These are phyloP conservation scores for Raphanus raphanistrum DNA, from an alignment of 345 rosid genomes.

Conservation along the genomic window DNA sequence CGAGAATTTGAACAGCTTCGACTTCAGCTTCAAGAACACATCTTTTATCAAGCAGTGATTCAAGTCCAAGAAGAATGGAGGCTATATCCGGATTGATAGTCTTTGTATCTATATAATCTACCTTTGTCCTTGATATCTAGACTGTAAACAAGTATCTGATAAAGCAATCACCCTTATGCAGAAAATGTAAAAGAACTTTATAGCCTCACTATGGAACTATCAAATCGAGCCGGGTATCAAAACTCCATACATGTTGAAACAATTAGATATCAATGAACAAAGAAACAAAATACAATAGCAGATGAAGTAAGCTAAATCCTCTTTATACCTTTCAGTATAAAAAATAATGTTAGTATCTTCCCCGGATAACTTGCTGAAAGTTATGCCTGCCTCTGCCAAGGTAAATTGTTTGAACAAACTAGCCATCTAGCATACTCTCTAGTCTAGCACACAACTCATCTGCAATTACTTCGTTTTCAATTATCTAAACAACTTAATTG, in stretches of 20 bases:
- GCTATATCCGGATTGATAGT: slow-evolving; percentile 49
- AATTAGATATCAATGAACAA: too few relatives aligned
- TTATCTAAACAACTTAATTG: slow-evolving; percentile 63
- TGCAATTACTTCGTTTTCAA: slow-evolving; percentile 58
- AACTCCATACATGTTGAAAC: too few relatives aligned
- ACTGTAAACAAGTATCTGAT: slow-evolving; percentile 60
- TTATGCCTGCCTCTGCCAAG: slow-evolving; percentile 78
- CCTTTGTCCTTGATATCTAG: slow-evolving; percentile 87
- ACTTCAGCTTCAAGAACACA: too few relatives aligned
- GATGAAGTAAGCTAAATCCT: background rate
- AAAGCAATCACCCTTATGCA: background rate
- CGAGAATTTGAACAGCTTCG: too few relatives aligned
- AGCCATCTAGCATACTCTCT: slow-evolving; percentile 85
- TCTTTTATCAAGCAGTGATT: too few relatives aligned
- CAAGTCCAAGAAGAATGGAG: slow-evolving; percentile 63
- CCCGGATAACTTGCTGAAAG: slow-evolving; percentile 55
- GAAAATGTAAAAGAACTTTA: background rate
- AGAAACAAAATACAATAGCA: background rate
- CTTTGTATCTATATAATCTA: slow-evolving; percentile 80
- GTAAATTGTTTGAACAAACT: slow-evolving; percentile 42
- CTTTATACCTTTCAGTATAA: slow-evolving; percentile 61
- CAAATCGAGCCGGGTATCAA: too few relatives aligned
- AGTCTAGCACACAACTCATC: slow-evolving; percentile 80
- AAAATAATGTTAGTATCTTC: slow-evolving; percentile 37
- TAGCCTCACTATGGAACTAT: too few relatives aligned